These are phyloP conservation scores for Calonectria pteridis DNA, from an alignment of 2,329 filamentous ascomycete genomes.

Conservation along the genomic window DNA sequence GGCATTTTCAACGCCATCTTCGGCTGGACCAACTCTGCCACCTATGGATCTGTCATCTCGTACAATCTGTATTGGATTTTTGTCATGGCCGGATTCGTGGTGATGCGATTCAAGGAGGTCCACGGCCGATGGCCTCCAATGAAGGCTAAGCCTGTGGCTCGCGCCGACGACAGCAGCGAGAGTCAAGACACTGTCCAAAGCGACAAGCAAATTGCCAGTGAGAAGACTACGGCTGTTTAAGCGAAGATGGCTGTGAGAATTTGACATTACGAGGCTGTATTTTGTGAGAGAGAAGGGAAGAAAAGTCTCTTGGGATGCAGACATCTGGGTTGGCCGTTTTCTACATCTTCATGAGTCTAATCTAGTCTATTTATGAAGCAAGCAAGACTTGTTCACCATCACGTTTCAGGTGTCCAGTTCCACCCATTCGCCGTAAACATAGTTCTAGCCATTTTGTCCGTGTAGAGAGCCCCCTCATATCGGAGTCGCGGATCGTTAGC, in stretches of 20 bases:
- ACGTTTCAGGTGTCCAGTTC: conserved; percentile 69
- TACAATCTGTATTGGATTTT: conserved; percentile 91
- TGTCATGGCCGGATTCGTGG: conserved; percentile 76
- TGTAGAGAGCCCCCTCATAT: conserved; percentile 62
- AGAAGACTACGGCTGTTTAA: conserved; percentile 44
- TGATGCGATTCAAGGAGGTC: conserved; percentile 75
- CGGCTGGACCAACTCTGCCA: conserved; percentile 90
- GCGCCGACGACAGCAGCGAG: conserved; percentile 42
- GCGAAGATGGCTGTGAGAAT: neutral
- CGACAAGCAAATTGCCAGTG: conserved; percentile 41
- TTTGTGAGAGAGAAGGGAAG: neutral
- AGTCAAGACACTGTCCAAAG: conserved; percentile 41
- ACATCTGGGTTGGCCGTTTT: conserved; percentile 22
- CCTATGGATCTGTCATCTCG: conserved; percentile 86
- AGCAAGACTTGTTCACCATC: conserved; percentile 35
- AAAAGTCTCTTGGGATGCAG: neutral
- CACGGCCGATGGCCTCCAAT: conserved; percentile 63
- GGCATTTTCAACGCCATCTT: conserved; percentile 89
- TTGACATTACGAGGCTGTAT: neutral
- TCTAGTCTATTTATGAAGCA: conserved; percentile 33
- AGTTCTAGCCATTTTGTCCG: conserved; percentile 63
- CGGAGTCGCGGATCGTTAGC: conserved; percentile 64
- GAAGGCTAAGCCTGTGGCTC: conserved; percentile 48
- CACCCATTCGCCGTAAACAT: conserved; percentile 69
- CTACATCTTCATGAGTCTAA: conserved; percentile 33